Evolutionary conservation across 176 grass and related monocot genomes (phyloP).

Genomic region (Microstegium vimineum): DNA sequence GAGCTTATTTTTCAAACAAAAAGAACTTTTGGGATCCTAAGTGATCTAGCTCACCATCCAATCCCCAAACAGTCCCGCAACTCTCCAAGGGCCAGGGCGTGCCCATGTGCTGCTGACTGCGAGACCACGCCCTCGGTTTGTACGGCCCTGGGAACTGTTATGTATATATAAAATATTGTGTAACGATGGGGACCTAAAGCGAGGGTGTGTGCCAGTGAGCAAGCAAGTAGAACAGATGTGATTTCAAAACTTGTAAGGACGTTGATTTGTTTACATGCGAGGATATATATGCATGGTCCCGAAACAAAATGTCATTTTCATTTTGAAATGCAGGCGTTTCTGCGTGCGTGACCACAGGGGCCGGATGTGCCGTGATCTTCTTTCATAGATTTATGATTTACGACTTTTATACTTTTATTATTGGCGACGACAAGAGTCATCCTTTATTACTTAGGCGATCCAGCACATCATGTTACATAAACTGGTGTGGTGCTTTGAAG

Average conservation of each 20-base stretch:
- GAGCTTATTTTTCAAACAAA: not conserved
- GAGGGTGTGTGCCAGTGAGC: not conserved
- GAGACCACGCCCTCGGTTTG: constrained; percentile 11
- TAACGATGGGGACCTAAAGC: not conserved
- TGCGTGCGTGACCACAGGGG: not conserved
- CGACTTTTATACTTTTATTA: not conserved
- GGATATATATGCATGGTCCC: not conserved
- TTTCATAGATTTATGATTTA: not conserved
- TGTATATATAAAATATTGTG: no score
- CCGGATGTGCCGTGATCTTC: not conserved
- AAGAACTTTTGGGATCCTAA: constrained; percentile 22
- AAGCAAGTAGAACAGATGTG: not conserved
- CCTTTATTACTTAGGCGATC: not conserved
- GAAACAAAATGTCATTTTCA: not conserved
- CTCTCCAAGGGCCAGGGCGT: not conserved
- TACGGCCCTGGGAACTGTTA: not conserved
- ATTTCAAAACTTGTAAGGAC: not conserved
- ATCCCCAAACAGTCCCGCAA: not conserved
- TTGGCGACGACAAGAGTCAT: not conserved
- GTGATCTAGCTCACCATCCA: not conserved
- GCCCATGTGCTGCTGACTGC: constrained; percentile 13
- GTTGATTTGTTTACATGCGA: constrained; percentile 3
- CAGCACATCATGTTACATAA: not conserved
- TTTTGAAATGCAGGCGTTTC: not conserved
- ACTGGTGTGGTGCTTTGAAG: not conserved